A percentile compares a stretch with the other conserved stretches of the same genome.
These are phyloP conservation scores for Micractinium sp. DNA, from an alignment of 139 green algal genomes.

Conservation along the genomic window DNA sequence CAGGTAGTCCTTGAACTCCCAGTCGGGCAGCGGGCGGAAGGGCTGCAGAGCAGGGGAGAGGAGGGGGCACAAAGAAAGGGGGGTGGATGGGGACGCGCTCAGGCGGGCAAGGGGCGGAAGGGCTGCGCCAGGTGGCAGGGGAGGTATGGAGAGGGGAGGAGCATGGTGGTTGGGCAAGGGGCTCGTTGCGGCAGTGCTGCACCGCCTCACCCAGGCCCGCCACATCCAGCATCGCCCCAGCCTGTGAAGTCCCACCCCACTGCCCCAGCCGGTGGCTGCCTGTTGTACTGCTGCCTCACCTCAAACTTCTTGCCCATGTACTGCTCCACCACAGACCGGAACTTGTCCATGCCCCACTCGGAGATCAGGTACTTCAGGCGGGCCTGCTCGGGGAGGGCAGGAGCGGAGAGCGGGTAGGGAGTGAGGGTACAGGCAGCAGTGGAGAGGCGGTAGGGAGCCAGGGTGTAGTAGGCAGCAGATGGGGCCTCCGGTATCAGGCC, in stretches of 20 bases:
- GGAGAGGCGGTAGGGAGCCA: background rate
- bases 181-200: background rate
- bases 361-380: conserved; percentile 98
- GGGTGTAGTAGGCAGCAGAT: background rate
- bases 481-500: too few species aligned
- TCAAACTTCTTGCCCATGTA: conserved; percentile 98
- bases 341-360: conserved; percentile 96
- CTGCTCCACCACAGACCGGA: conserved; percentile 93
- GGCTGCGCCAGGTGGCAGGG: background rate
- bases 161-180: background rate
- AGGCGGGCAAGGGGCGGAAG: background rate
- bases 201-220: too few species aligned
- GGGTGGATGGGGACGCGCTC: background rate
- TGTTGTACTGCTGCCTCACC: conserved; percentile 12
- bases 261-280: background rate
- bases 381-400: conserved; percentile 58
- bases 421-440: background rate
- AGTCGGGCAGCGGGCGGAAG: conserved; percentile 89
- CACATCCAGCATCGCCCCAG: too few species aligned
- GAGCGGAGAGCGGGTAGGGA: background rate
- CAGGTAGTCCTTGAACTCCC: conserved; percentile 96
- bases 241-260: too few species aligned
- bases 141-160: background rate
- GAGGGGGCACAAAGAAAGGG: background rate
- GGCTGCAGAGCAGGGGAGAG: background rate